A percentile compares a stretch with the other conserved stretches of the same genome.
Evolutionary conservation across 441 rosid species (phyloP).

Genomic region (Mallotus japonicus): DNA sequence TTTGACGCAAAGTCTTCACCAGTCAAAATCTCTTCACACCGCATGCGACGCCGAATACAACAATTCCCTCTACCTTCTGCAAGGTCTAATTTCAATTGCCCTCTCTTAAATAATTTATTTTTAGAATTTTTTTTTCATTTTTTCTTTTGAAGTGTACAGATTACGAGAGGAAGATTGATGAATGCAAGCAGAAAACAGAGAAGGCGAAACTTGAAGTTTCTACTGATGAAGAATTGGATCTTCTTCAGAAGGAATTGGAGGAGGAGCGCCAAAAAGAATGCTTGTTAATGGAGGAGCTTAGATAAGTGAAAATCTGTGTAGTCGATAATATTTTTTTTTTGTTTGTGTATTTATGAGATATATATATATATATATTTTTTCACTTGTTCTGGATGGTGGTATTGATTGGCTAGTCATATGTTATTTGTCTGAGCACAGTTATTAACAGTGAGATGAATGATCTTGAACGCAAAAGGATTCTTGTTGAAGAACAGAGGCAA

Average conservation of each 20-base stretch:
- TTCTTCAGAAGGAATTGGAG: slow-evolving; percentile 47
- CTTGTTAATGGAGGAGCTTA: slow-evolving; percentile 46
- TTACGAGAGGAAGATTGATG: slow-evolving; percentile 48
- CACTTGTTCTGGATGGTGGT: not conserved
- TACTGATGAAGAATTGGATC: slow-evolving; percentile 37
- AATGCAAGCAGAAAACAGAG: slow-evolving; percentile 58
- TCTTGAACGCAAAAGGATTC: slow-evolving; percentile 41
- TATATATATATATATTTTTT: too few species aligned
- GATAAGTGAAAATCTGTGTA: slow-evolving; percentile 55
- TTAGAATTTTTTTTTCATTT: not conserved
- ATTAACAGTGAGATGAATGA: slow-evolving; percentile 38
- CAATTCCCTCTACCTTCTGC: slow-evolving; percentile 30
- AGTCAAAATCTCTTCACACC: slow-evolving; percentile 37
- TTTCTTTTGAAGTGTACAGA: slow-evolving; percentile 29
- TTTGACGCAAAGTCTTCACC: slow-evolving; percentile 41
- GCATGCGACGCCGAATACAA: slow-evolving; percentile 45
- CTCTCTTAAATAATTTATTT: not conserved
- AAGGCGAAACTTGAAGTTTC: slow-evolving; percentile 45
- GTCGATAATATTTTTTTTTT: not conserved
- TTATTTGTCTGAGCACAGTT: slow-evolving; percentile 37
- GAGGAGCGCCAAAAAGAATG: slow-evolving; percentile 47
- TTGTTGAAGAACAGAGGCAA: slow-evolving; percentile 44
- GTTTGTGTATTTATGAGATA: too few species aligned
- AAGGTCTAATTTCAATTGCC: slow-evolving; percentile 33
- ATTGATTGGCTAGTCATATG: slow-evolving; percentile 23